Conservation (phyloP, 139 green algal species). For the Zygnema circumcarinatum region DNA sequence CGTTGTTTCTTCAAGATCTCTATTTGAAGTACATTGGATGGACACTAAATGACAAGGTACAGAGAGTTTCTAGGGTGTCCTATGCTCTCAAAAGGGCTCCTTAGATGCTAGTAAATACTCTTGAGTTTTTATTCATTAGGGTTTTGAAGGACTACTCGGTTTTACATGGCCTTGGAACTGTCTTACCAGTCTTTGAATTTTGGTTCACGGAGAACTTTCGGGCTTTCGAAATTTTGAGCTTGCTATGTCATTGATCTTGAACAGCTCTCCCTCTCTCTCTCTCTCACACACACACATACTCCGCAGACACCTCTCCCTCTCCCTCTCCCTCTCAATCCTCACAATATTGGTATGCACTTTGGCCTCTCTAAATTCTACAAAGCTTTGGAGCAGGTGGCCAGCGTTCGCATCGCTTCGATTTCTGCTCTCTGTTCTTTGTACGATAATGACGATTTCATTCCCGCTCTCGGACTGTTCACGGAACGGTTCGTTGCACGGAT, state of each 20-base stretch:
- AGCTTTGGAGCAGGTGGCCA: too few species aligned
- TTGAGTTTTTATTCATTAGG: neutral
- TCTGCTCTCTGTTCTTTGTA: conserved; percentile 74
- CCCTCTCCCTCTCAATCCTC: too few species aligned
- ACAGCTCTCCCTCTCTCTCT: too few species aligned
- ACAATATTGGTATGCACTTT: too few species aligned
- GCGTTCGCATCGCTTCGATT: conserved; percentile 70
- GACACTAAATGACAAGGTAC: conserved; percentile 83
- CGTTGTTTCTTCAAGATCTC: conserved; percentile 79
- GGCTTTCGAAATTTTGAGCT: too few species aligned
- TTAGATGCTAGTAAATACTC: neutral
- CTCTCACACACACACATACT: too few species aligned
- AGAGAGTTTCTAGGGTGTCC: neutral
- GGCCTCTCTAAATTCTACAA: too few species aligned
- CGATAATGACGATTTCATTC: conserved; percentile 65
- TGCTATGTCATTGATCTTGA: too few species aligned
- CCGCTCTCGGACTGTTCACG: conserved; percentile 76
- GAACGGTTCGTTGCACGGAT: conserved; percentile 81
- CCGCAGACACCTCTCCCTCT: too few species aligned
- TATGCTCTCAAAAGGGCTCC: conserved; percentile 46
- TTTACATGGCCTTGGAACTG: too few species aligned
- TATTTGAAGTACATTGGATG: conserved; percentile 98
- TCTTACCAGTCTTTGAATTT: too few species aligned
- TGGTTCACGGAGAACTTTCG: too few species aligned
- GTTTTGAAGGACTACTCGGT: neutral